Base-by-base conservation (phyloP, 495 filamentous ascomycete genomes). In the Aspergillus baeticus region DNA sequence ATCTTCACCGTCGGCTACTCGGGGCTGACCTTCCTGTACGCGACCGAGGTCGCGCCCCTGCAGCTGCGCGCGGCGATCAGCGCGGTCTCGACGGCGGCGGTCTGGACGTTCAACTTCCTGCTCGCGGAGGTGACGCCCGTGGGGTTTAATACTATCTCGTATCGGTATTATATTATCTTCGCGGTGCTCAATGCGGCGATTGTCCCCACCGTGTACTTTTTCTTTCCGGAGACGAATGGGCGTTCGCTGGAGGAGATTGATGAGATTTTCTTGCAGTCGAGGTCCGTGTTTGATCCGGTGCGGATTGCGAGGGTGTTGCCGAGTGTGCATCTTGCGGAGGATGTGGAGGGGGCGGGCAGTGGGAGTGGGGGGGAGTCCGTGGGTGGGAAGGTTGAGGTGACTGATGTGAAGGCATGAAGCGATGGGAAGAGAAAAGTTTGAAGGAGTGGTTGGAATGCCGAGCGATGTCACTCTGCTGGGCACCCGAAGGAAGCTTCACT, bases 211-310 rank as follows among this genome's bases (percentile, higher is more conserved):
- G 81, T 84, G 10, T 85, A 83, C 68, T 81, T 84, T 61, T 78
- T 83, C 57, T 84, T 72, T 61, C 81, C 81, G 0, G 81, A 84
- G 65, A 84, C 80, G 10, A 77, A 81, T 21, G 69, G 69, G 5
- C 80, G 86, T 17, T 83, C 84, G 4, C 79, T 91, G n/a, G 88
- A 91, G 62, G 87, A 90, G 65, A 89, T 91, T 53, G 87, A 90
- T 63, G 80, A 88, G 57, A 86, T 87, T 59, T 88, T 88, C 54
- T 46, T 66, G 21, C 68, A 64, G 54, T 38, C 69, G 13, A 64
- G 63, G 39, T 59, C 33, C 21, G 62, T 69, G 34, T 63, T 71
- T 13, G 70, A 71, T 45, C 63, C 69, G 7, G 63, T 65, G n/a
- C 57, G 63, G 1, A 45, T 73, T 38, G 70, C 70, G 5, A 58